Base-by-base conservation (phyloP, 2,329 filamentous ascomycete species). In the Aspergillus sp. region DNA sequence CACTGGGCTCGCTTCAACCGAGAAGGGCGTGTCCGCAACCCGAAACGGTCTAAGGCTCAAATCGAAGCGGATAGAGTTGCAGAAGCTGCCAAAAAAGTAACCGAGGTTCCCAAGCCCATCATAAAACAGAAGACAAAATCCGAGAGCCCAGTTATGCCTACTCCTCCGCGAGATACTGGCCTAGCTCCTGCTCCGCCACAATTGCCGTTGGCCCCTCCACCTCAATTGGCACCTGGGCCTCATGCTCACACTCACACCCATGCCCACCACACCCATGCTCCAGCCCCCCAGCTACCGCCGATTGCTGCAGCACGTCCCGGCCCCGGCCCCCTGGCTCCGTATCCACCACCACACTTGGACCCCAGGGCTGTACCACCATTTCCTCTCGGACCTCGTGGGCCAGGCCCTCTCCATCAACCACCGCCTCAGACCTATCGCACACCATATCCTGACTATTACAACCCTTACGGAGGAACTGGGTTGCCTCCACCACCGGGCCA, bases 1-100 rank as follows among this genome's bases (percentile, higher is more conserved):
- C 75, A 78, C 61, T 78, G 75, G 75, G 73, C 69, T 19, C 73
- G 75, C 23, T 78, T 77, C 66, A 77, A 77, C 54, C 66, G 68
- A 12, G 75, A 76, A 63, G 75, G 75, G 31, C 72, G 75, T n/a
- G 75, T 72, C 19, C 71, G 75, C 35, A 77, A 77, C 52, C 75
- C 75, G 31, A 78, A 78, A 61, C 72, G 75, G 7, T 76, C 75
- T 33, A 77, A 77, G 60, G 75, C 73, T 9, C 74, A 78, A 60
- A 77, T 78, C 24, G 75, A 77, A 64, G 71, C 73, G n/a, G 75
- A 75, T 56, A 70, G 68, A 33, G 67, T 64, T 33, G 69, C 63
- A 35, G 71, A 73, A 17, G 70, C 66, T 7, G 62, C 56, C 17
- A 67, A 59, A 31, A 70, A 69, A 60, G 57, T 63, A 15, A 58